Evolutionary conservation across 192 early-diverging fungal species (phyloP).

Genomic region (Gaertneriomyces semiglobifer): DNA sequence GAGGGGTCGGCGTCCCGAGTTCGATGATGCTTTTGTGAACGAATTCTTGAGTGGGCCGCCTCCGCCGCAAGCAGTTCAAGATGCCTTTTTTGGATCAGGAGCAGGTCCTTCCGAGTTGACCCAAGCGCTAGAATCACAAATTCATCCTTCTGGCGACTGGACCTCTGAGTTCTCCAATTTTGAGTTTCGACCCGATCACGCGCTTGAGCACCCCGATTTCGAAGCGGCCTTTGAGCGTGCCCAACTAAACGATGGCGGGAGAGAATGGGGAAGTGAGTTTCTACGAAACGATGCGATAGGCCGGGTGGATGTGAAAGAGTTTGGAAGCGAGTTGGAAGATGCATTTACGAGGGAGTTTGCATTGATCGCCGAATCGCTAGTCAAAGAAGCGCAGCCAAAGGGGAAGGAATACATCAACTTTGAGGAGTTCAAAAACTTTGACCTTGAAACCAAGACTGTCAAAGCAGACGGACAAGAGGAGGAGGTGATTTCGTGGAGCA

Average conservation of each 20-base stretch:
- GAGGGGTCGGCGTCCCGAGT: neutral
- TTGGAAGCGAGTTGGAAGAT: too few relatives aligned
- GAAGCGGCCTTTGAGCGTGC: constrained; percentile 8
- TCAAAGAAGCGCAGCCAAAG: too few relatives aligned
- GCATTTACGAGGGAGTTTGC: too few relatives aligned
- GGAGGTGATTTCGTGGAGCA: neutral
- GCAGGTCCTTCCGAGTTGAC: neutral
- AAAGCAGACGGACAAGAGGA: too few relatives aligned
- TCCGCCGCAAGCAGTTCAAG: neutral
- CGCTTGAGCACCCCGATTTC: neutral
- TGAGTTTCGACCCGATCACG: too few relatives aligned
- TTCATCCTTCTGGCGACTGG: neutral
- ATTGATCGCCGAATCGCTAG: too few relatives aligned
- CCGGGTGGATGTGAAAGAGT: neutral
- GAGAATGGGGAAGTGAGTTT: too few relatives aligned
- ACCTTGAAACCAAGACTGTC: too few relatives aligned
- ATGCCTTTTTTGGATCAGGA: neutral
- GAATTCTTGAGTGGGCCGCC: neutral
- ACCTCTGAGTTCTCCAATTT: too few relatives aligned
- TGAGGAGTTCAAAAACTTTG: too few relatives aligned
- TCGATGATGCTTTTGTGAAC: neutral
- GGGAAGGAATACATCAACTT: too few relatives aligned
- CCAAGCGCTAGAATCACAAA: neutral
- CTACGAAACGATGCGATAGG: neutral
- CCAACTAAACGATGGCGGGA: too few relatives aligned